A percentile compares a stretch with the other conserved stretches of the same genome.
Conservation (phyloP, 2,329 filamentous ascomycete species). For the Mollisiaceae sp. region DNA sequence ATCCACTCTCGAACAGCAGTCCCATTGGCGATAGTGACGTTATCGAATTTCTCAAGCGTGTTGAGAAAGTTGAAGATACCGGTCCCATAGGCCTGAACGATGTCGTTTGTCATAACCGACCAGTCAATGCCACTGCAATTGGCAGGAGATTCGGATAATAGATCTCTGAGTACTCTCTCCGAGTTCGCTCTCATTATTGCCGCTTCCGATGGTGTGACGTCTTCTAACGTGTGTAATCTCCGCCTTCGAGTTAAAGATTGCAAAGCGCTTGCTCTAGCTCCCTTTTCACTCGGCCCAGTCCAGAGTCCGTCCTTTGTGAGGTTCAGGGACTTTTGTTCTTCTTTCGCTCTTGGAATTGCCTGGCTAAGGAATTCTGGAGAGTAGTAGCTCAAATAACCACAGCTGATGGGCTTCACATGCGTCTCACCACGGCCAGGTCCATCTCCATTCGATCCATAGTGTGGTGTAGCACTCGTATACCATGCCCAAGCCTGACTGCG, state of each 20-base stretch:
- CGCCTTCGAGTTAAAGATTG: constrained; percentile 45
- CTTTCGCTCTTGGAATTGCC: constrained; percentile 38
- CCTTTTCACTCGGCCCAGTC: constrained; percentile 37
- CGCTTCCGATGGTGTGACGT: constrained; percentile 43
- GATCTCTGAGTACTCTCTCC: constrained; percentile 40
- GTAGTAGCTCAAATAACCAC: constrained; percentile 54
- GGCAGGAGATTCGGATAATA: constrained; percentile 33
- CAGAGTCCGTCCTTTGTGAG: constrained; percentile 50
- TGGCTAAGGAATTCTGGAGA: constrained; percentile 45
- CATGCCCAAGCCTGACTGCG: constrained; percentile 49
- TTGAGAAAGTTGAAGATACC: constrained; percentile 44
- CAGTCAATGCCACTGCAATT: constrained; percentile 52
- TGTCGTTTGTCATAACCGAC: constrained; percentile 48
- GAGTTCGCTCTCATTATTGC: constrained; percentile 43
- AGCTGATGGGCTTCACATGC: constrained; percentile 47
- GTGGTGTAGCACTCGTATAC: constrained; percentile 51
- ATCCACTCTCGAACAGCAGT: constrained; percentile 43
- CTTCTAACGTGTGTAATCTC: constrained; percentile 45
- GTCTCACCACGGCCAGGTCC: constrained; percentile 50
- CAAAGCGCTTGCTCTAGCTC: constrained; percentile 41
- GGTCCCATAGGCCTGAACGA: constrained; percentile 47
- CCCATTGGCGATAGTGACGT: constrained; percentile 34
- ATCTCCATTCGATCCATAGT: constrained; percentile 48
- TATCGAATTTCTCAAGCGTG: constrained; percentile 32
- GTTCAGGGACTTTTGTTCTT: constrained; percentile 48